Percentiles rank a stretch among this genome's conserved stretches.
phyloP scores from a whole-genome alignment of 163 green algal genomes.

The Scenedesmus sp. region DNA sequence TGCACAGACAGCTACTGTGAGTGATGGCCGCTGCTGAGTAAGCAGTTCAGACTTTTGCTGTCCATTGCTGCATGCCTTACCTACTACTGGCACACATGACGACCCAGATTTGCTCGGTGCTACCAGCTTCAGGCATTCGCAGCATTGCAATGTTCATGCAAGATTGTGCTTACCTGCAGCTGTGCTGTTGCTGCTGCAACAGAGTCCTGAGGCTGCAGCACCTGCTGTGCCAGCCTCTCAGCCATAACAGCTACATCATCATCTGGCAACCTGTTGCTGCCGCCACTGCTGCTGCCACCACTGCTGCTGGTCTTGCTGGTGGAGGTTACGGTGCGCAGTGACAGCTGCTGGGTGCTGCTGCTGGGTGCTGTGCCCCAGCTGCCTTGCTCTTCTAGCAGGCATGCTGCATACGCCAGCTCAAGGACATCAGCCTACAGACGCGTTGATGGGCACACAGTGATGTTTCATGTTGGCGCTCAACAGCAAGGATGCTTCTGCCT shows the following conservation, averaged over 20 bases:
- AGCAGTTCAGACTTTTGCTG: not conserved
- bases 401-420: not conserved
- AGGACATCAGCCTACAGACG: not conserved
- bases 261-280: conserved; percentile 10
- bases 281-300: not conserved
- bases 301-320: not conserved
- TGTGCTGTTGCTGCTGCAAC: conserved; percentile 25
- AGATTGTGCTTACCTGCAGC: not conserved
- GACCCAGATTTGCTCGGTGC: too few relatives aligned
- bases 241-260: not conserved
- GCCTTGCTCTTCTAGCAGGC: not conserved
- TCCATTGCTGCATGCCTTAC: not conserved
- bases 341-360: not conserved
- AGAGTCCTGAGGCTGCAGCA: not conserved
- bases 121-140: too few relatives aligned
- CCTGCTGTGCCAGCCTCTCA: not conserved
- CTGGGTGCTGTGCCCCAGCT: not conserved
- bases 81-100: too few relatives aligned
- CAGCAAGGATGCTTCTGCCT: too few relatives aligned
- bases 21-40: too few relatives aligned
- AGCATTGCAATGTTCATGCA: not conserved
- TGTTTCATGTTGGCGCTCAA: too few relatives aligned
- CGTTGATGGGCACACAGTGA: not conserved
- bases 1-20: not conserved
- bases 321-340: not conserved